Base-by-base conservation (phyloP, 139 green algal genomes). In the Diplosphaera chodatii region DNA sequence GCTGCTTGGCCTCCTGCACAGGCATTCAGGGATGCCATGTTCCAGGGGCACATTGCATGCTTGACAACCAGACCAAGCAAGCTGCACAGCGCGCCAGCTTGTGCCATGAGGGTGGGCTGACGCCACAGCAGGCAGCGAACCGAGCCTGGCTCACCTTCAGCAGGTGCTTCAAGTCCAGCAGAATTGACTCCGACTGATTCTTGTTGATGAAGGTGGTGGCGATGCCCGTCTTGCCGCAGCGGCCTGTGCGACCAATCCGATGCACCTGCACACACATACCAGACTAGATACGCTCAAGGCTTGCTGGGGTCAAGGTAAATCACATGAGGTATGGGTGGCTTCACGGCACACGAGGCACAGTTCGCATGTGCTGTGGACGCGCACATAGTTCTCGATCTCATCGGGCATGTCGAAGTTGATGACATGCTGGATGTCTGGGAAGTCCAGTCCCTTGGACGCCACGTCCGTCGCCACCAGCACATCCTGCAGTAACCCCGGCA, bases 321-420 rank as follows among this genome's bases (percentile, higher is more conserved):
- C n/a, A n/a, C n/a, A n/a, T n/a, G n/a, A n/a, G n/a, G n/a, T n/a
- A n/a, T 48, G 37, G 37, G 13, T 48, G 8, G 37, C 13, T 48
- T 48, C 37, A 48, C 10, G 37, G 10, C 37, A 8, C 13, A 62
- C 28, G 31, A 30, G 8, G 77, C 87, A 23, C 85, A 56, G 75
- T 3, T 85, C 84, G 27, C 89, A 92, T 27, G 86, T 40, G 77
- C 99, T 95, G n/a, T n/a, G n/a, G n/a, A n/a, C n/a, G n/a, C n/a
- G n/a, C 65, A 99, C 95, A 78, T 99, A 98, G 80, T 99, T 98
- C 74, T 99, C 95, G 66, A 99, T 98, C 79, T 99, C 95, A 40
- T 90, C 82, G 1, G 95, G 95, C 95, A 99, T 98, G 89, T 99
- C 95, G 77, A 91, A 99, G 80, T 99, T 99, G 83, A 99, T 89